Evolutionary conservation across 495 filamentous ascomycete genomes (phyloP).

Genomic region (Neurospora sp.): DNA sequence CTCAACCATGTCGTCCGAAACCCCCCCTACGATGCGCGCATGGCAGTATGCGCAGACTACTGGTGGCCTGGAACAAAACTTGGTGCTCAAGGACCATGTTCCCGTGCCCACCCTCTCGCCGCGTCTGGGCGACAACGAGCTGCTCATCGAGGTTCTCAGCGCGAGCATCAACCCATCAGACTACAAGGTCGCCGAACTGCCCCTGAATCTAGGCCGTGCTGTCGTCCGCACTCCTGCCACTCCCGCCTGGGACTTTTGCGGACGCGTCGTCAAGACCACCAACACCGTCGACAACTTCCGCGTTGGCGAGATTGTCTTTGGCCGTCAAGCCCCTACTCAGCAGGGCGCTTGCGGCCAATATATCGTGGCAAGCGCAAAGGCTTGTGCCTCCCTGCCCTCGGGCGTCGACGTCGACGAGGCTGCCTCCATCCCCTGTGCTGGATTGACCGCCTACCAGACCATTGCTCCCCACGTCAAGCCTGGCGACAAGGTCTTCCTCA

Average conservation of each 20-base stretch:
- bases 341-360: slow-evolving; percentile 50
- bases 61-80: slow-evolving; percentile 46
- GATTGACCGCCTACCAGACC: slow-evolving; percentile 48
- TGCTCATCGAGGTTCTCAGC: slow-evolving; percentile 48
- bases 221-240: slow-evolving; percentile 37
- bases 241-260: slow-evolving; percentile 55
- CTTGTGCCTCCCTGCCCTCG: slow-evolving; percentile 34
- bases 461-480: slow-evolving; percentile 43
- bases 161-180: slow-evolving; percentile 58
- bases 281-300: slow-evolving; percentile 25
- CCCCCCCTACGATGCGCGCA: slow-evolving; percentile 44
- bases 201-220: slow-evolving; percentile 25
- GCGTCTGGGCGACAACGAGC: slow-evolving; percentile 24
- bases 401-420: slow-evolving; percentile 41
- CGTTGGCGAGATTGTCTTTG: slow-evolving; percentile 49
- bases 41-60: slow-evolving; percentile 49
- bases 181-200: slow-evolving; percentile 55
- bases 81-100: slow-evolving; percentile 37
- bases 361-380: slow-evolving; percentile 17
- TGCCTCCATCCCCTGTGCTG: slow-evolving; percentile 45
- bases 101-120: slow-evolving; percentile 29
- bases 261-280: slow-evolving; percentile 40
- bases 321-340: slow-evolving; percentile 27
- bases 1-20: not conserved
- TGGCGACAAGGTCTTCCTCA: slow-evolving; percentile 54